Conservation (phyloP, 75 land plant genomes). For the Cupressus sempervirens region DNA sequence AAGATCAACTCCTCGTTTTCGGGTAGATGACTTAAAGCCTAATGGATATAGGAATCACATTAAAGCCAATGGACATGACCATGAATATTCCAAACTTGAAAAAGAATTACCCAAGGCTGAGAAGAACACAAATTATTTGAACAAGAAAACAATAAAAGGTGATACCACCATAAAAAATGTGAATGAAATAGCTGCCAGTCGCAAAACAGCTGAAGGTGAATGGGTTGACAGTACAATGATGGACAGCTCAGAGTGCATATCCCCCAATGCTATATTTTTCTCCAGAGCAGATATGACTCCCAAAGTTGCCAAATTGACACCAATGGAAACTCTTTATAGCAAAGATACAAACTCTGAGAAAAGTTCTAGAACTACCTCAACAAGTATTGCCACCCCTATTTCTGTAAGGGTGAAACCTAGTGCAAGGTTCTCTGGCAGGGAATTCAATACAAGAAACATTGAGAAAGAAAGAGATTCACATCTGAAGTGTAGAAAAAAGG, state of each 20-base stretch:
- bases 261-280: slow-evolving; percentile 42
- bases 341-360: slow-evolving; percentile 10
- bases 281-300: slow-evolving; percentile 18
- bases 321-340: slow-evolving; percentile 13
- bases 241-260: slow-evolving; percentile 35
- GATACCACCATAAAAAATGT: slow-evolving; percentile 12
- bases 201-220: slow-evolving; percentile 2
- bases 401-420: neutral
- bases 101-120: neutral
- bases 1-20: neutral
- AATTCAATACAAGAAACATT: slow-evolving; percentile 13
- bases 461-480: slow-evolving; percentile 18
- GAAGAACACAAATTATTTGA: neutral
- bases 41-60: neutral
- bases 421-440: slow-evolving; percentile 22
- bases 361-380: neutral
- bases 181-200: slow-evolving; percentile 30
- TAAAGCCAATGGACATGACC: neutral
- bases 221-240: neutral
- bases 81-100: no score
- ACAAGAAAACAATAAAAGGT: neutral
- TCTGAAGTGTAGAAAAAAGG: slow-evolving; percentile 21
- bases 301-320: neutral
- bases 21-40: neutral
- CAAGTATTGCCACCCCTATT: neutral